Evolutionary conservation across 495 filamentous ascomycete genomes (phyloP).

Genomic region (Xylaria longipes): DNA sequence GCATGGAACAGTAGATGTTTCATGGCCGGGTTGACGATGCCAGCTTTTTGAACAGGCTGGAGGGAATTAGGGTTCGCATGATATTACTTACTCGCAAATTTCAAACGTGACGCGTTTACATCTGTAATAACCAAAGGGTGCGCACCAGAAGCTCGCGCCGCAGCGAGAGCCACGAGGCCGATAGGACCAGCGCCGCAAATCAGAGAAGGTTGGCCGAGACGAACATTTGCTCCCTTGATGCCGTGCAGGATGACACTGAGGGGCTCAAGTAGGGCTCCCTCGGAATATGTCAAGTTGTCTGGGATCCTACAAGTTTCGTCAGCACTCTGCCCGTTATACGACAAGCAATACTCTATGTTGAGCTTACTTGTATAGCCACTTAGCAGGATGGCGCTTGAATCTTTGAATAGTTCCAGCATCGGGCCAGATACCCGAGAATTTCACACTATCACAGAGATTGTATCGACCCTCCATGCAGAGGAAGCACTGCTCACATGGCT

Average conservation of each 20-base stretch:
- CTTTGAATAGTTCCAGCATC: slow-evolving; percentile 63
- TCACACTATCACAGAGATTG: slow-evolving; percentile 56
- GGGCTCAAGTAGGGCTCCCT: slow-evolving; percentile 59
- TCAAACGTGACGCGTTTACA: slow-evolving; percentile 59
- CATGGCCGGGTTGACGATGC: not conserved
- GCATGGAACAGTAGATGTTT: not conserved
- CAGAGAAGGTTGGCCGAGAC: slow-evolving; percentile 47
- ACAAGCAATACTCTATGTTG: not conserved
- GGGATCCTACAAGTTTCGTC: slow-evolving; percentile 41
- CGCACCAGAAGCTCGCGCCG: slow-evolving; percentile 65
- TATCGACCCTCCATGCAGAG: slow-evolving; percentile 55
- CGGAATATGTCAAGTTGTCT: slow-evolving; percentile 48
- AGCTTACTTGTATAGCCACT: slow-evolving; percentile 53
- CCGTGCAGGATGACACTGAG: slow-evolving; percentile 55
- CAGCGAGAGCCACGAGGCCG: slow-evolving; percentile 56
- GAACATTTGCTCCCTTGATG: slow-evolving; percentile 47
- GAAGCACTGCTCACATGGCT: slow-evolving; percentile 54
- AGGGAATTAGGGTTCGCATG: not conserved
- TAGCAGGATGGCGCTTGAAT: slow-evolving; percentile 64
- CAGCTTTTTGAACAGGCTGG: no score
- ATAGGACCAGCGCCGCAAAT: slow-evolving; percentile 60
- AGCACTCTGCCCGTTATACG: not conserved
- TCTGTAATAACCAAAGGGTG: slow-evolving; percentile 70
- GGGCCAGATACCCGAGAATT: slow-evolving; percentile 64
- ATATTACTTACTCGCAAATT: slow-evolving; percentile 56